Base-by-base conservation (phyloP, 805 yeast species). In the Saturnispora quitensis region DNA sequence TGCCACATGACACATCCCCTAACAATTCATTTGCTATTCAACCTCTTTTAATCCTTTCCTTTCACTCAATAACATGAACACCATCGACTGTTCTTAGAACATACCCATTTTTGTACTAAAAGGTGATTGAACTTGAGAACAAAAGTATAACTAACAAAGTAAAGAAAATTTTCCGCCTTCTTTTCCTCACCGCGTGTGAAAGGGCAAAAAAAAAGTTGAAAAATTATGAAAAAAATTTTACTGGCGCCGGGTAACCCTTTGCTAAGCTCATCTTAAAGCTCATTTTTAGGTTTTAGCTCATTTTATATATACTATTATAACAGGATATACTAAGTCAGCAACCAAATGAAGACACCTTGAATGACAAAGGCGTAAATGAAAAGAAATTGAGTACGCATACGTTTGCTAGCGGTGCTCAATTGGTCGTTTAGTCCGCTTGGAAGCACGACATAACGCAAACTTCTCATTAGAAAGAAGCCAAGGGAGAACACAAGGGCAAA, bases 301-400 rank as follows among this genome's bases (percentile, higher is more conserved):
- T 22, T 13, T 9, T 8, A 27, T 17, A 15, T 17, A n/a, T 17
- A 13, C 25, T 27, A 38, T 18, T 36, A 45, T 34, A 40, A 8
- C 28, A 31, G 5, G 12, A 18, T 8, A 34, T 31, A 10, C 54
- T 45, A 67, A 13, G 68, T 68, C 80, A 90, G 80, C 54, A 84
- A 70, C 82, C 91, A 82, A 71, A 89, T 80, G 50, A 88, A 71
- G 18, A 81, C 62, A 22, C 86, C 77, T 71, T 91, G 98, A 62
- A 89, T 74, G 15, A 86, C 74, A 60, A 89, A 88, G 8, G 95
- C 82, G 67, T 91, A 91, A 42, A 85, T 73, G 61, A 91, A 89
- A 56, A 91, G 71, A 64, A 86, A 91, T 62, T 91, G 95, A 53
- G 93, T 84, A 58, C 97, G 80, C 54, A 86, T 78, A 66, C 87